Percentiles rank a stretch among this genome's conserved stretches.
Evolutionary conservation across 495 filamentous ascomycete species (phyloP).

Genomic region (Pseudoneurospora amorphoporcata): DNA sequence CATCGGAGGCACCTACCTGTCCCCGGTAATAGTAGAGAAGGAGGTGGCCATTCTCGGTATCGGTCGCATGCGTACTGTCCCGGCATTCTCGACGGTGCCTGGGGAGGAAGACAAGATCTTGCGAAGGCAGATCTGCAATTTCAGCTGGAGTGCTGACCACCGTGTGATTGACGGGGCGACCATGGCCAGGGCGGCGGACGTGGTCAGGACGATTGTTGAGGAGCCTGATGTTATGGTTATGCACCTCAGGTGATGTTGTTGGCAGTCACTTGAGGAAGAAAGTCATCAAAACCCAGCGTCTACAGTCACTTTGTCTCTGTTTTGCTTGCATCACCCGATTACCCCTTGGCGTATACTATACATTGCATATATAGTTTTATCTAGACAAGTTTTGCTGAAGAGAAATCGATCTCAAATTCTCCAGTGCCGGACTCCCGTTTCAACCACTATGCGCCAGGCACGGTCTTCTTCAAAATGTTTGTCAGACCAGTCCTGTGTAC

Average conservation of each 20-base stretch:
- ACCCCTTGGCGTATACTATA: not conserved
- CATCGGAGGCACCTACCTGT: constrained; percentile 85
- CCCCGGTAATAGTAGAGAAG: constrained; percentile 76
- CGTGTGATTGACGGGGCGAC: constrained; percentile 89
- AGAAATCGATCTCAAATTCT: not conserved
- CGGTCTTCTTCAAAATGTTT: not conserved
- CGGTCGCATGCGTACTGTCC: constrained; percentile 63
- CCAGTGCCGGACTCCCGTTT: not conserved
- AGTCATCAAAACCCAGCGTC: not conserved
- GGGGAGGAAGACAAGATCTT: constrained; percentile 45
- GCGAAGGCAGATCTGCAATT: constrained; percentile 60
- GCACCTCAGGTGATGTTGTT: constrained; percentile 32
- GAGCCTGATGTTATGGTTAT: constrained; percentile 76
- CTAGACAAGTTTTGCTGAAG: not conserved
- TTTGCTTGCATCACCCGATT: not conserved
- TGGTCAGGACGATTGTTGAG: constrained; percentile 66
- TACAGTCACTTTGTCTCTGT: not conserved
- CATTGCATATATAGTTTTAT: not conserved
- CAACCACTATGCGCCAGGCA: not conserved
- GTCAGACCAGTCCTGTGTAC: not conserved
- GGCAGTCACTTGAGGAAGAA: not conserved
- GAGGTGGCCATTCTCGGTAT: constrained; percentile 92
- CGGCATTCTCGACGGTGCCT: constrained; percentile 47
- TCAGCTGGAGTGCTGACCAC: constrained; percentile 97
- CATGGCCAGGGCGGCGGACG: constrained; percentile 79